phyloP scores from a whole-genome alignment of 2,329 filamentous ascomycete species.

The Leptographium galeiforme region DNA sequence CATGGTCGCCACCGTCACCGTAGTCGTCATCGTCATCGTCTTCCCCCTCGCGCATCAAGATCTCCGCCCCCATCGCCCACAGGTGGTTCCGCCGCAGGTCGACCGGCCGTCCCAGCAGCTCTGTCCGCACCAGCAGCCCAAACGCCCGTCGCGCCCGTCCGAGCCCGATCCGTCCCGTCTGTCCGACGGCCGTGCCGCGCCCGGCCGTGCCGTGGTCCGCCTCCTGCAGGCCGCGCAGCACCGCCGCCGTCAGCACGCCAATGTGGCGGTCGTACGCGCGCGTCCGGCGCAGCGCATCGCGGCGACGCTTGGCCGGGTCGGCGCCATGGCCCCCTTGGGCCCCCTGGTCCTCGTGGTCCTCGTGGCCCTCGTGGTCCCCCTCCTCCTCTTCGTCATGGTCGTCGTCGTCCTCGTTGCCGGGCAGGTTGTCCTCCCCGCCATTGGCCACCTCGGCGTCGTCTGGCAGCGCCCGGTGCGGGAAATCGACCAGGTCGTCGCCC shows the following conservation, averaged over 20 bases:
- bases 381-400: constrained; percentile 8
- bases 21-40: constrained; percentile 6
- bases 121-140: constrained; percentile 51
- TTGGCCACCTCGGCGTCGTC: not conserved
- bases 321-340: not conserved
- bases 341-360: not conserved
- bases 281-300: constrained; percentile 17
- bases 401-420: constrained; percentile 8
- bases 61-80: constrained; percentile 78
- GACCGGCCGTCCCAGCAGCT: constrained; percentile 37
- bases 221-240: constrained; percentile 56
- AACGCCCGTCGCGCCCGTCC: constrained; percentile 60
- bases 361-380: not conserved
- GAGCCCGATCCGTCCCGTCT: constrained; percentile 31
- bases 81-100: constrained; percentile 57
- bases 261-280: constrained; percentile 36
- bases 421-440: constrained; percentile 5
- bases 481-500: constrained; percentile 24
- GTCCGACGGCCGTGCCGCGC: not conserved
- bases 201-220: constrained; percentile 7
- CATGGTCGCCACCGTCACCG: not conserved
- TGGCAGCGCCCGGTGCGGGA: constrained; percentile 36
- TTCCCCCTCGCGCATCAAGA: constrained; percentile 53
- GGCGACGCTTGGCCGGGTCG: constrained; percentile 14
- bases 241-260: constrained; percentile 50